Evolutionary conservation across 495 filamentous ascomycete genomes (phyloP), one percentile per base, ranked within the genome.

Genomic region (Lasiosphaeris hirsuta): DNA sequence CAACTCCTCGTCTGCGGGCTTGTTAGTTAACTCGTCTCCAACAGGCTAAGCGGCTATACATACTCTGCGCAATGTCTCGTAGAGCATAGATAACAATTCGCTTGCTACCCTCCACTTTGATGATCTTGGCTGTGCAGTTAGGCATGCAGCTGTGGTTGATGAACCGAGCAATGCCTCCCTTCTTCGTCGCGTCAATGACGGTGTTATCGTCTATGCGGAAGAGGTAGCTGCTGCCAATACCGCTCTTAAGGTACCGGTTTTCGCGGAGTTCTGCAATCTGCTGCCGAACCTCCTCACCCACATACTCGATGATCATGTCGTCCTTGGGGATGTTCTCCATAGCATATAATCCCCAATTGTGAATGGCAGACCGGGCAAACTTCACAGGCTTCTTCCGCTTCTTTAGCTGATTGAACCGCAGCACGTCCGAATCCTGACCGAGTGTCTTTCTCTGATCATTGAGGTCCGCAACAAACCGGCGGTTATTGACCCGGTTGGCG

Each of bases 231-330:
- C 90, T 96, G 49, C 94, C 94, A 63, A 99, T 96, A 15, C 94
- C 94, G 65, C 92, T 96, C 78, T 94, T 93, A 59, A 96, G 81
- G 70, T 99, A 99, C 54, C 86, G 83, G 46, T 84, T 79, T 76
- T 99, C 94, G 49, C 94, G 85, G 74, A 97, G 86, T 62, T 99
- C 93, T 3, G 94, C 92, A 58, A 99, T 92, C 68, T 92, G 89
- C 72, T 97, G 94, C 47, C 94, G 85, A 10, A 99, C 90, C 66
- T 94, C 95, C 72, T 99, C 95, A 53, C 94, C 94, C 14, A 99
- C 94, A 69, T 99, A 99, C 74, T 99, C 94, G 67, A 99, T 99
- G 66, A 99, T 99, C 92, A 99, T 97, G 71, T 99, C 94, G 69
- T 96, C 96, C 62, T 90, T 91, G 33, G 90, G 80, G 57, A 99